Conservation (phyloP, 495 filamentous ascomycete species). For the Daldinia decipiens region DNA sequence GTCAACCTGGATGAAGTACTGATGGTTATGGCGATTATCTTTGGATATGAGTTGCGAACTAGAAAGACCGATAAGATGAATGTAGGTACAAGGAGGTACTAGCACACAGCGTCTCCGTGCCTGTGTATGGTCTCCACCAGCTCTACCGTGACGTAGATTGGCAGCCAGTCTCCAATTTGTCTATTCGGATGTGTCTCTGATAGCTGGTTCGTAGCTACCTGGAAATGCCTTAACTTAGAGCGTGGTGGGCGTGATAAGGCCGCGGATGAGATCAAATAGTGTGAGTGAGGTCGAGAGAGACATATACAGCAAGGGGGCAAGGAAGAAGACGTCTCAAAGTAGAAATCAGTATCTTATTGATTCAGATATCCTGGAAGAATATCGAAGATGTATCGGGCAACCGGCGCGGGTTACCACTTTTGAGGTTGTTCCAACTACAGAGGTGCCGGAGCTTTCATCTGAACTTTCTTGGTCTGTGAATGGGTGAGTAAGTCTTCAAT, state of each 20-base stretch:
- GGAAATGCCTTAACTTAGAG: constrained; percentile 9
- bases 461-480: constrained; percentile 28
- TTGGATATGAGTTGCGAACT: constrained; percentile 9
- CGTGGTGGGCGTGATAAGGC: constrained; percentile 13
- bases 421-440: constrained; percentile 25
- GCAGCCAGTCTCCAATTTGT: constrained; percentile 32
- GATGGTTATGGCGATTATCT: constrained; percentile 1
- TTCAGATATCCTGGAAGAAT: constrained; percentile 30
- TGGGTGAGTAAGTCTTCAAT: constrained; percentile 37
- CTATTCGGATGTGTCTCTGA: constrained; percentile 39
- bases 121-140: constrained; percentile 7
- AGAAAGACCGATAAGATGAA: constrained; percentile 9
- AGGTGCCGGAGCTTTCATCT: constrained; percentile 27
- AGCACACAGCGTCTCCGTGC: constrained; percentile 17
- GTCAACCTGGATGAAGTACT: constrained; percentile 1
- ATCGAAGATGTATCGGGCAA: constrained; percentile 30
- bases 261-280: constrained; percentile 19
- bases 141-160: constrained; percentile 21
- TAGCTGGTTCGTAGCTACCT: constrained; percentile 19
- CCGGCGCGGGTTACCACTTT: constrained; percentile 16
- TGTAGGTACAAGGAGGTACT: constrained; percentile 18
- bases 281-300: constrained; percentile 26
- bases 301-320: constrained; percentile 22
- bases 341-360: constrained; percentile 24
- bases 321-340: constrained; percentile 14